A percentile compares a stretch with the other conserved stretches of the same genome.
Evolutionary conservation across 495 filamentous ascomycete genomes (phyloP).

Genomic region (Viridothelium virens): DNA sequence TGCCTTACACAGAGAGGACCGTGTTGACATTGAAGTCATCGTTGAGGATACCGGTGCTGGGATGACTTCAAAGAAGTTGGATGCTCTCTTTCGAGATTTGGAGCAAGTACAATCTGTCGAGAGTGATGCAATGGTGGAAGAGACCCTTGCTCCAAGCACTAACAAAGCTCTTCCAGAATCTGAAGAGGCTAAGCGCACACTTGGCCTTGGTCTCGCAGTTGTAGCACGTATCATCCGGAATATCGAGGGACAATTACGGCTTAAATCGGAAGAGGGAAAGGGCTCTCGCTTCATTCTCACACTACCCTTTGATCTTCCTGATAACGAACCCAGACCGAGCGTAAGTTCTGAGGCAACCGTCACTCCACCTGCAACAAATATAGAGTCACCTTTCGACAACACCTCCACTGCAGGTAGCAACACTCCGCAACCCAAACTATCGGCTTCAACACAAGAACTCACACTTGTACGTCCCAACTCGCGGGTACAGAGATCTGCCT

Average conservation of each 20-base stretch:
- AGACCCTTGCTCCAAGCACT: conserved; percentile 22
- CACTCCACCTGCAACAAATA: neutral
- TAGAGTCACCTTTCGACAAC: neutral
- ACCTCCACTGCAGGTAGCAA: conserved; percentile 19
- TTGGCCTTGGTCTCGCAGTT: conserved; percentile 80
- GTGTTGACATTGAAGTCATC: conserved; percentile 60
- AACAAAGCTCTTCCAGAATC: conserved; percentile 19
- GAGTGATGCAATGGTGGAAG: conserved; percentile 38
- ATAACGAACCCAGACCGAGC: conserved; percentile 31
- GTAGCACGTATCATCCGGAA: conserved; percentile 80
- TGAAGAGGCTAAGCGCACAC: conserved; percentile 38
- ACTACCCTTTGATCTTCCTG: conserved; percentile 58
- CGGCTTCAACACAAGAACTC: conserved; percentile 5
- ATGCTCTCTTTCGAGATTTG: conserved; percentile 73
- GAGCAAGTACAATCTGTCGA: conserved; percentile 69
- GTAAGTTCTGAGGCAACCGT: conserved; percentile 2
- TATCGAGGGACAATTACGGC: conserved; percentile 80
- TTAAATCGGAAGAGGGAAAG: conserved; percentile 80
- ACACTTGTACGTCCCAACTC: conserved; percentile 11
- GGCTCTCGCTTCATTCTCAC: conserved; percentile 76
- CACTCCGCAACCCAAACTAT: conserved; percentile 23
- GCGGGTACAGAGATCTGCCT: neutral
- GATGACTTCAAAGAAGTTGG: conserved; percentile 64
- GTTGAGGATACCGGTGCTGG: conserved; percentile 75
- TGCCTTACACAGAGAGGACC: conserved; percentile 29